Base-by-base conservation (phyloP, 371 early-diverging fungal species). In the Actinomucor elegans region DNA sequence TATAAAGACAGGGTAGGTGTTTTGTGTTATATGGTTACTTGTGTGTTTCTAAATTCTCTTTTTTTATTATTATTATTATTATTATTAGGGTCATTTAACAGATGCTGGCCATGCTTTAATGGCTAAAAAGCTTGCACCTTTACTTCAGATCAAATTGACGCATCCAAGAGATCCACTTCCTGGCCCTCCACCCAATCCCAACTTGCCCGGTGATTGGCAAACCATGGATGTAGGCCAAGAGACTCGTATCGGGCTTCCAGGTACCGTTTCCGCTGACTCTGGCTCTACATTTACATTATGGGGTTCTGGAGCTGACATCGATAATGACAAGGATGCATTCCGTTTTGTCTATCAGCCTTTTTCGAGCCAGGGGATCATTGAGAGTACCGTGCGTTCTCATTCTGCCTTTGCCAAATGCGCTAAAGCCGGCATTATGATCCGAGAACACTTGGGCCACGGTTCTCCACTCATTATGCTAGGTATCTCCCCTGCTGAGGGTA, bases 351-450 rank as follows among this genome's bases (percentile, higher is more conserved):
- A 71, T 42, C 72, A 75, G 32, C 48, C 61, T 0, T 40, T 69
- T 1, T 65, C 66, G 0, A 44, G 29, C 9, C 52, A 67, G 31
- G 70, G 72, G 3, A 42, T 40, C 1, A 56, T 72, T 20, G 70
- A 71, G 21, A 59, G 60, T 4, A 64, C 67, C 0, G 52, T 75
- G 0, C 61, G 57, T 8, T 75, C 75, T 0, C 75, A 75, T 37
- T 71, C 75, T 4, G 61, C 75, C 1, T 75, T 75, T 63, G 69
- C 67, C 14, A 60, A 65, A 9, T 75, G 75, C 46, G 75, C 75
- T 12, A 75, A 75, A 36, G 75, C 75, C 1, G 75, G 75, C 3
- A 69, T 75, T 20, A 75, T 75, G 75, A 59, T 75, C 23, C 65
- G 75, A 8, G 75, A 75, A 29, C 75, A 75, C 31, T 57, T 75